Base-by-base conservation (phyloP, 2,329 filamentous ascomycete genomes). In the Aspergillus ustus region DNA sequence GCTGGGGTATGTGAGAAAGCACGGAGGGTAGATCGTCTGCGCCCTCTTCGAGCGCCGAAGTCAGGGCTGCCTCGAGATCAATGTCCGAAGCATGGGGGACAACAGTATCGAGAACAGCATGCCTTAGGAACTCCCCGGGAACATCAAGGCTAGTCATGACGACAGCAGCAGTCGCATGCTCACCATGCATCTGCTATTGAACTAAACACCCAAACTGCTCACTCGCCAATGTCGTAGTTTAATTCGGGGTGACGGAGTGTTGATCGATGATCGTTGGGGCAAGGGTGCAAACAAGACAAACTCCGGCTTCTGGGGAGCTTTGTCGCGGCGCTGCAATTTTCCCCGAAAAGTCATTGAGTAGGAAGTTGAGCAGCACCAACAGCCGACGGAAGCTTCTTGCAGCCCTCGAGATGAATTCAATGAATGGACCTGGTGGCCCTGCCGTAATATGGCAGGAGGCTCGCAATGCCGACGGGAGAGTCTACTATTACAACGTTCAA, bases 401-500 rank as follows among this genome's bases (percentile, higher is more conserved):
- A 49, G 48, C 50, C 15, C 25, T 9, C 48, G 65, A 55, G 34
- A 77, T 75, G 71, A 75, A 76, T 69, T 63, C 75, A 63, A 91
- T 91, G 87, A 90, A 86, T 75, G 85, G 84, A 69, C 80, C 84
- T 73, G 80, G 75, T 53, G 74, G 67, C n/a, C 67, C 83, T 64
- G 81, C 84, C 56, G 78, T 82, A 59, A 75, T 85, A 48, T 97
- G 93, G 93, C 89, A 91, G 77, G 91, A 95, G 77, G 89, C 91
- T 69, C 89, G 88, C 69, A 91, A 90, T 68, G 81, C 88, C 2
- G 93, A 97, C 72, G 94, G 93, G 66, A 88, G 91, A 68, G 84
- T 88, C 51, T 99, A 99, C 78, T 99, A 96, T 77, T 96, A 93
- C 83, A 96, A 99, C 75, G 81, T 88, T 13, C 80, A 87, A 63